Conservation (phyloP, 441 rosid genomes). For the Codiaeum variegatum region DNA sequence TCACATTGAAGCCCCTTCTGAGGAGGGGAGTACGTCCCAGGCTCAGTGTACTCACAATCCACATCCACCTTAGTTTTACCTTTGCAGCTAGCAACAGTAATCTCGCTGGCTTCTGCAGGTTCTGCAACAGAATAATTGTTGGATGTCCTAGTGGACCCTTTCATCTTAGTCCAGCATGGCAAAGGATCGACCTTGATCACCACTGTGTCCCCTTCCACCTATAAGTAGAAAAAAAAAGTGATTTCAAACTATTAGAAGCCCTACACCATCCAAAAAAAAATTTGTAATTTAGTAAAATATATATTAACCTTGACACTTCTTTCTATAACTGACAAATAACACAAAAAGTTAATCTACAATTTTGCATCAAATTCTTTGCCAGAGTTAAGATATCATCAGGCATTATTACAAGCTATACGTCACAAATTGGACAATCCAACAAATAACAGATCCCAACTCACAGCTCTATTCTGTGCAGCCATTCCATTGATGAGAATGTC, state of each 20-base stretch:
- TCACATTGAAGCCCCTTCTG: conserved; percentile 23
- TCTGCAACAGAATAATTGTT: conserved; percentile 32
- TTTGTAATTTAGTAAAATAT: not conserved
- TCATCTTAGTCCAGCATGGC: conserved; percentile 73
- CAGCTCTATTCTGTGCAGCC: conserved; percentile 85
- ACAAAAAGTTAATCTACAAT: not conserved
- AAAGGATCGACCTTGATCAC: conserved; percentile 63
- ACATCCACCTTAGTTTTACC: conserved; percentile 34
- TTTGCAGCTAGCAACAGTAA: conserved; percentile 29
- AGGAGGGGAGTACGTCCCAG: conserved; percentile 18
- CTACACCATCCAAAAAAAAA: conserved; percentile 5
- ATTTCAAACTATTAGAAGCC: conserved; percentile 11
- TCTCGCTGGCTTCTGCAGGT: conserved; percentile 29
- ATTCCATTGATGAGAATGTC: conserved; percentile 74
- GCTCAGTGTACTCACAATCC: conserved; percentile 24
- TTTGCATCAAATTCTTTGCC: not conserved
- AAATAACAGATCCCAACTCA: conserved; percentile 37
- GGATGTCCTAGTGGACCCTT: conserved; percentile 48
- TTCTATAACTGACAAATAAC: not conserved
- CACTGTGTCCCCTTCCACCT: conserved; percentile 87
- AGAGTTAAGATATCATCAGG: not conserved
- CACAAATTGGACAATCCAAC: not conserved
- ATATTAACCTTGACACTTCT: not conserved
- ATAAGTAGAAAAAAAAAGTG: conserved; percentile 18
- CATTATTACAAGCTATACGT: conserved; percentile 6